These are phyloP conservation scores for Paramarasmius palmivorus DNA, from an alignment of 1,284 basidiomycete species.

Conservation along the genomic window DNA sequence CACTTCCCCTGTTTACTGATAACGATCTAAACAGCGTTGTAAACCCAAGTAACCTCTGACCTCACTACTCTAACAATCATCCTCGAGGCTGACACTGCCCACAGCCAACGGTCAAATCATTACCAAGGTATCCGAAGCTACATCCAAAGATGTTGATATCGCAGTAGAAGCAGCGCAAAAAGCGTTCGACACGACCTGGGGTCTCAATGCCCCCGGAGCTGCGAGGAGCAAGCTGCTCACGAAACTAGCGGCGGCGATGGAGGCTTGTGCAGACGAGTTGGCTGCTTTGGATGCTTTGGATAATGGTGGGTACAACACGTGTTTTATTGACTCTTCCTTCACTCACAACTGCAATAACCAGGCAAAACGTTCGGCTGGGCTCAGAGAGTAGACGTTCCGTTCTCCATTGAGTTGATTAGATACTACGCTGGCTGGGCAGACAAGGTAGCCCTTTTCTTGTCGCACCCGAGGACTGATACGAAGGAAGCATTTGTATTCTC, in stretches of 20 bases:
- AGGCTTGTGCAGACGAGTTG: slow-evolving; percentile 67
- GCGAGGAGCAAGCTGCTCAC: slow-evolving; percentile 61
- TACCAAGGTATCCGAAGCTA: slow-evolving; percentile 62
- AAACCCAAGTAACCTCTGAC: slow-evolving; percentile 2
- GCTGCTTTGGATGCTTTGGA: slow-evolving; percentile 74
- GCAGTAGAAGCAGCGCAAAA: slow-evolving; percentile 76
- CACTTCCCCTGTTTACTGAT: not conserved
- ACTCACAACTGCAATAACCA: slow-evolving; percentile 11
- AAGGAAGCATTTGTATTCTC: slow-evolving; percentile 31
- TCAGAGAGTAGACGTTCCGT: slow-evolving; percentile 50
- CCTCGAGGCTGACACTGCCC: too few species aligned
- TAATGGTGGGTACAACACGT: slow-evolving; percentile 37
- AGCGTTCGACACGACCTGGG: slow-evolving; percentile 61
- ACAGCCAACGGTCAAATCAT: slow-evolving; percentile 66
- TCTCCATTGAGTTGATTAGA: slow-evolving; percentile 46
- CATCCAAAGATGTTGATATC: slow-evolving; percentile 65
- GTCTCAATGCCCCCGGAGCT: slow-evolving; percentile 55
- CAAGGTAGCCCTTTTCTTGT: slow-evolving; percentile 35
- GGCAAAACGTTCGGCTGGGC: slow-evolving; percentile 56
- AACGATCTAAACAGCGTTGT: not conserved
- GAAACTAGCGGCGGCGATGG: slow-evolving; percentile 77
- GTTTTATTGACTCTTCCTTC: not conserved
- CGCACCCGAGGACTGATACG: not conserved
- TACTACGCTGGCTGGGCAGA: slow-evolving; percentile 55
- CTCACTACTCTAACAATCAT: too few species aligned